Evolutionary conservation across 495 filamentous ascomycete genomes (phyloP), one percentile per base, ranked within the genome.

Genomic region (Penicillium soppii): DNA sequence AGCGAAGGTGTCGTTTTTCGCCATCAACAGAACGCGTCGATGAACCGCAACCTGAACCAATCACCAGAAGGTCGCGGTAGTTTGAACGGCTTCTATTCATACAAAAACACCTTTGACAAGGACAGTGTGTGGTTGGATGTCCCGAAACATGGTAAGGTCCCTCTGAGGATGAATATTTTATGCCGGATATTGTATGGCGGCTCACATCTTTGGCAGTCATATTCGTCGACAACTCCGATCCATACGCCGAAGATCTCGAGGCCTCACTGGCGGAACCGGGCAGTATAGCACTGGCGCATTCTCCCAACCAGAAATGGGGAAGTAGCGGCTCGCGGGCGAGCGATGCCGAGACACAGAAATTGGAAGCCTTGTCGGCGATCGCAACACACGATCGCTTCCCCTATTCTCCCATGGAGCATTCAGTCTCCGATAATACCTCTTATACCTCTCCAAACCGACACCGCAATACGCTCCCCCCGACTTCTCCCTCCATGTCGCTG

Each of bases 11-110:
- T 86, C 45, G 77, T 85, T 16, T 88, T 86, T 58, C 77, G 84
- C 29, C 84, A 88, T 65, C 84, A 88, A 57, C 84, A 88, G 61
- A 88, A 88, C 77, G 83, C 84, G 3, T 85, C 82, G 7, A 84
- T 88, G 83, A 88, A 86, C 49, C 72, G 76, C 7, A 53, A 59
- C 21, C 59, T 59, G 17, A 68, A 66, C 4, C 60, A 60, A 12
- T 63, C 75, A 5, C 66, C 66, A 12, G 69, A 67, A 48, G 76
- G 72, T 16, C 69, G 67, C 16, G 70, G 68, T 0, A 73, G 65
- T 48, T 66, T 88, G 48, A 79, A 78, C 43, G 79, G 81, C n/a
- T 88, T 86, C 60, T 88, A 85, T 60, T 82, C 80, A 25, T 88
- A 88, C 61, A 83, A 80, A 59, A 82, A 88, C 60, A 85, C 83